phyloP scores from a whole-genome alignment of 306 rosid genomes.

The Trifolium subterraneum region DNA sequence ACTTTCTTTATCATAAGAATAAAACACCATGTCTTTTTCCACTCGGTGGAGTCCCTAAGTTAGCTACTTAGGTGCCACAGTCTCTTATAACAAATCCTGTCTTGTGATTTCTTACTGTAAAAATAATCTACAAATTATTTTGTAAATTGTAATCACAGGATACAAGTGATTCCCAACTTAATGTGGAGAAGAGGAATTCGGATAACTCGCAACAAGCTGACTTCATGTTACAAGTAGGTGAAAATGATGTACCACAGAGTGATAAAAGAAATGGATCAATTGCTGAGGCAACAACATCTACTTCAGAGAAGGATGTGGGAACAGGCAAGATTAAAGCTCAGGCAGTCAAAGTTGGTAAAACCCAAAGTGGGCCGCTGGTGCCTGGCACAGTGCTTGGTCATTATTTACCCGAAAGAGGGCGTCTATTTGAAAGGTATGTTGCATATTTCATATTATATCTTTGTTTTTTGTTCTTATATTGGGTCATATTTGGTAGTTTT shows the following conservation, averaged over 20 bases:
- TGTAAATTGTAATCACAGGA: constrained; percentile 53
- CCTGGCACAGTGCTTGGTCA: constrained; percentile 76
- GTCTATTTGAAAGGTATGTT: constrained; percentile 53
- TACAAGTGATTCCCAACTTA: constrained; percentile 55
- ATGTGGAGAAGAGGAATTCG: constrained; percentile 55
- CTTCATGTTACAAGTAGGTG: constrained; percentile 48
- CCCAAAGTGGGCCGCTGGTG: constrained; percentile 84
- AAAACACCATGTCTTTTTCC: neutral
- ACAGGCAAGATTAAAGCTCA: constrained; percentile 60
- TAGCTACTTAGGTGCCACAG: neutral
- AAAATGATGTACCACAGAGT: constrained; percentile 50
- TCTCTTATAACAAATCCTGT: neutral
- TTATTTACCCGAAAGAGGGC: constrained; percentile 71
- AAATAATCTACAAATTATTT: neutral
- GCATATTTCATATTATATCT: constrained; percentile 27
- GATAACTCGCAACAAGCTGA: constrained; percentile 55
- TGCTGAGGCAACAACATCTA: constrained; percentile 42
- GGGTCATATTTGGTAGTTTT: constrained; percentile 18
- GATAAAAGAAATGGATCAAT: constrained; percentile 48
- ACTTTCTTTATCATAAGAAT: constrained; percentile 19
- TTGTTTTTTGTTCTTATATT: constrained; percentile 25
- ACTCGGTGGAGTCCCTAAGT: neutral
- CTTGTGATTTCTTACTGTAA: neutral
- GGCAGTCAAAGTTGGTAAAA: constrained; percentile 64
- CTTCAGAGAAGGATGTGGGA: constrained; percentile 43